Evolutionary conservation across 73 alveolate genomes (phyloP).

Genomic region (Uronychia setigera): DNA sequence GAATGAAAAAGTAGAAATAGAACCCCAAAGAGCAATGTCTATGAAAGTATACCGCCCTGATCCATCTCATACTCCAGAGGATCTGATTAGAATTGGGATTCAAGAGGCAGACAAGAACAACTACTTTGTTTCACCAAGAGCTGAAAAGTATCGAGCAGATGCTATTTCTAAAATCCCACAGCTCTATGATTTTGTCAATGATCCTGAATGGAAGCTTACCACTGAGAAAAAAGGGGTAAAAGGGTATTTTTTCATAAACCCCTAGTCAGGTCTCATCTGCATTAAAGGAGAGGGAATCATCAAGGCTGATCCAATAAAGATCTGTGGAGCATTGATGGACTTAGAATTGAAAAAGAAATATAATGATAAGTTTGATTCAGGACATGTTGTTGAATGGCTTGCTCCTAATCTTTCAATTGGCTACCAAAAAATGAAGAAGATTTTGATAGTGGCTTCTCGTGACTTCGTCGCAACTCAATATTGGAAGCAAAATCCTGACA

Average conservation of each 20-base stretch:
- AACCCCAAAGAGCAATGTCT: too few species aligned
- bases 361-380: background rate
- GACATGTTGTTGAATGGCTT: background rate
- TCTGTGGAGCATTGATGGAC: background rate
- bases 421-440: slow-evolving; percentile 12
- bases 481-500: background rate
- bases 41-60: too few species aligned
- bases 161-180: background rate
- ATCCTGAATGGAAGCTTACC: background rate
- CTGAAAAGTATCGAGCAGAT: background rate
- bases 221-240: slow-evolving; percentile 1
- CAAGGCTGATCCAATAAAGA: background rate
- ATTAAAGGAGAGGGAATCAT: slow-evolving; percentile 14
- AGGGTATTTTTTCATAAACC: background rate
- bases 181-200: background rate
- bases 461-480: slow-evolving; percentile 6
- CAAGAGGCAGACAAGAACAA: background rate
- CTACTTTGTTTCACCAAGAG: background rate
- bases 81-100: background rate
- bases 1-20: too few species aligned
- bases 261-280: slow-evolving; percentile 1
- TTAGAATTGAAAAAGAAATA: slow-evolving; percentile 1
- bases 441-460: slow-evolving; percentile 10
- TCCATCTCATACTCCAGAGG: too few species aligned
- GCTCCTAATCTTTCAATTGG: slow-evolving; percentile 3